Percentiles rank a stretch among this genome's conserved stretches.
Evolutionary conservation across 352 stramenopile species (phyloP).

Genomic region (Thalassiosira oceanica): DNA sequence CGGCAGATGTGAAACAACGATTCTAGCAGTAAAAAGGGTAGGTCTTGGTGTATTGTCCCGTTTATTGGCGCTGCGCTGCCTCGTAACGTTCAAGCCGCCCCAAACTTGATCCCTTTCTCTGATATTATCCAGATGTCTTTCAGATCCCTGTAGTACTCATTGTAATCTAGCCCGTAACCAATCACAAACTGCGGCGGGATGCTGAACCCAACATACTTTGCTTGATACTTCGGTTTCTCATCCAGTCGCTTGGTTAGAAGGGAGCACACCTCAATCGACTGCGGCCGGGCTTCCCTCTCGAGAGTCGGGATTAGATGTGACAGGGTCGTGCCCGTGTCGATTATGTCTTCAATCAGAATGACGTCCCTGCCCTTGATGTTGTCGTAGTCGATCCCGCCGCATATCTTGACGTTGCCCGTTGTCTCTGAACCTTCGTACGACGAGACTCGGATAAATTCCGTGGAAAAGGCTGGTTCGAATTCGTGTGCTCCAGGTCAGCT

Average conservation of each 20-base stretch:
- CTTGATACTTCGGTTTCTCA: slow-evolving; percentile 77
- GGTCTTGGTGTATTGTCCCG: no score
- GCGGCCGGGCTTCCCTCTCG: slow-evolving; percentile 77
- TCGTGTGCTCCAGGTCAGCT: no score
- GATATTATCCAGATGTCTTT: slow-evolving; percentile 95
- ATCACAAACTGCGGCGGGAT: slow-evolving; percentile 93
- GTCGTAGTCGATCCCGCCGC: slow-evolving; percentile 85
- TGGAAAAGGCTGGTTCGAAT: slow-evolving; percentile 87
- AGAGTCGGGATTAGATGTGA: slow-evolving; percentile 87
- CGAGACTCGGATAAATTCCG: slow-evolving; percentile 93
- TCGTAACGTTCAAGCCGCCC: no score
- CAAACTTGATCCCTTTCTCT: slow-evolving; percentile 86
- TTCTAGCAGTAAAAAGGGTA: no score
- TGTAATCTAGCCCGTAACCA: slow-evolving; percentile 96
- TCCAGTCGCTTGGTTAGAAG: slow-evolving; percentile 92
- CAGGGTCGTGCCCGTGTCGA: slow-evolving; percentile 95
- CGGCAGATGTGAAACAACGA: no score
- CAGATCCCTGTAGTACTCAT: slow-evolving; percentile 94
- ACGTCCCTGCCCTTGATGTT: slow-evolving; percentile 76
- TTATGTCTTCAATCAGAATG: slow-evolving; percentile 96
- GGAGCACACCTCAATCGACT: slow-evolving; percentile 87
- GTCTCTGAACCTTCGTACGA: slow-evolving; percentile 91
- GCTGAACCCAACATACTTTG: slow-evolving; percentile 94
- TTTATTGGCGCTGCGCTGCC: no score
- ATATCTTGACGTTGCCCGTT: slow-evolving; percentile 90